phyloP scores from a whole-genome alignment of 2,329 filamentous ascomycete genomes.

The Ascochyta koolunga region DNA sequence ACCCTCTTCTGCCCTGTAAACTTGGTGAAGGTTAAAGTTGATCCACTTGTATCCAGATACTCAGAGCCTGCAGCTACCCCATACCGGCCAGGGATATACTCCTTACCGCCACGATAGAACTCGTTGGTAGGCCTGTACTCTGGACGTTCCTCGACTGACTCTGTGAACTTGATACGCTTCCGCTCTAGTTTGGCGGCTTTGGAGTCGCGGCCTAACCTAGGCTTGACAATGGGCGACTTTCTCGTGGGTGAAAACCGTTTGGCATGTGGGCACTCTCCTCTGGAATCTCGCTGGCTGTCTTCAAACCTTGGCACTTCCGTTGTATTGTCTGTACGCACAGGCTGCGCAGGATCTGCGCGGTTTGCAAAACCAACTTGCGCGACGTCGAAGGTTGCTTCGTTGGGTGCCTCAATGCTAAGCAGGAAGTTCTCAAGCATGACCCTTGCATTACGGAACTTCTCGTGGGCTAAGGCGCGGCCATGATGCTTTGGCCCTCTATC shows the following conservation, averaged over 20 bases:
- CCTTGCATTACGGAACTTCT: slow-evolving; percentile 2
- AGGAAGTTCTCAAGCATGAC: slow-evolving; percentile 34
- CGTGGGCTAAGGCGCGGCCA: slow-evolving; percentile 2
- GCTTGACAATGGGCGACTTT: not conserved
- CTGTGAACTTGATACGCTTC: slow-evolving; percentile 30
- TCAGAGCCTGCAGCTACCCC: slow-evolving; percentile 30
- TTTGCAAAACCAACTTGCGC: not conserved
- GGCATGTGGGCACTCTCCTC: not conserved
- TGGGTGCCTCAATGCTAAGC: slow-evolving; percentile 24
- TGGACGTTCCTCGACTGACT: slow-evolving; percentile 25
- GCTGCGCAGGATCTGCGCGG: not conserved
- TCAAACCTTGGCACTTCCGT: not conserved
- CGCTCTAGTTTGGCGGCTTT: not conserved
- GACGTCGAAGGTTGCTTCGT: not conserved
- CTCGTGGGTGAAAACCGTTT: not conserved
- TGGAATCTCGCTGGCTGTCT: not conserved
- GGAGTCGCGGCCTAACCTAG: not conserved
- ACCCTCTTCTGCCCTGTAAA: slow-evolving; percentile 35
- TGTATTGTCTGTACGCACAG: not conserved
- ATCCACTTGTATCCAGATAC: slow-evolving; percentile 39
- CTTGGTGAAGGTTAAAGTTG: slow-evolving; percentile 21
- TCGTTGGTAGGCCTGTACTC: slow-evolving; percentile 23
- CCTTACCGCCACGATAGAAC: slow-evolving; percentile 24
- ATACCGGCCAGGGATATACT: slow-evolving; percentile 36
- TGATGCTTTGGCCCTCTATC: slow-evolving; percentile 11